A percentile compares a stretch with the other conserved stretches of the same genome.
phyloP scores from a whole-genome alignment of 306 rosid species.

The Senna siamea region DNA sequence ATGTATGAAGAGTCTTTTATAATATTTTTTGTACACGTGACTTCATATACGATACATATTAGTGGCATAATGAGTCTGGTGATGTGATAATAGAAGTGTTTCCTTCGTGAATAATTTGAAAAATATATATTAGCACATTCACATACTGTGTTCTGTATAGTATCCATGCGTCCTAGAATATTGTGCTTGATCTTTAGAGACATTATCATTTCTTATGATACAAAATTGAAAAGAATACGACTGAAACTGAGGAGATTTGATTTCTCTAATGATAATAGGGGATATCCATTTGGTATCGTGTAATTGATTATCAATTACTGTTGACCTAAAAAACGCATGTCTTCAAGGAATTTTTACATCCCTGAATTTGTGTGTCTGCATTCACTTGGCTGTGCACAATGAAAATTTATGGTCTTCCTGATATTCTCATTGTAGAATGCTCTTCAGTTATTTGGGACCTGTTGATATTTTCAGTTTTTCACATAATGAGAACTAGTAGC shows the following conservation, averaged over 20 bases:
- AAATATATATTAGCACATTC: too few species aligned
- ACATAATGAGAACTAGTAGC: neutral
- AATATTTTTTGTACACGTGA: conserved; percentile 2
- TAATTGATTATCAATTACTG: neutral
- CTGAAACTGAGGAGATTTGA: neutral
- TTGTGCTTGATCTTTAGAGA: neutral
- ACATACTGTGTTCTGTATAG: neutral
- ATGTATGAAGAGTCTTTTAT: neutral
- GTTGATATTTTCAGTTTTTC: conserved; percentile 4
- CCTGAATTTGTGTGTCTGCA: neutral
- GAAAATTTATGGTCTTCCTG: neutral
- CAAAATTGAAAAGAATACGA: neutral
- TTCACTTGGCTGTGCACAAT: neutral
- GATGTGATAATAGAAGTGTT: neutral
- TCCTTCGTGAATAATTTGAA: neutral
- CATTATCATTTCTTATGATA: neutral
- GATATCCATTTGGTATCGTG: conserved; percentile 6
- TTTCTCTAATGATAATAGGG: neutral
- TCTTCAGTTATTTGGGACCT: neutral
- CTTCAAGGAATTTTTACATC: neutral
- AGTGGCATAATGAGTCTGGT: neutral
- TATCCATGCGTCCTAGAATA: neutral
- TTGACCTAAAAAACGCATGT: neutral
- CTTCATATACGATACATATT: neutral
- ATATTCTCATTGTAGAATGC: neutral